A percentile compares a stretch with the other conserved stretches of the same genome.
phyloP scores from a whole-genome alignment of 1,284 basidiomycete genomes.

The Ceratorhiza oryzae-sativae region DNA sequence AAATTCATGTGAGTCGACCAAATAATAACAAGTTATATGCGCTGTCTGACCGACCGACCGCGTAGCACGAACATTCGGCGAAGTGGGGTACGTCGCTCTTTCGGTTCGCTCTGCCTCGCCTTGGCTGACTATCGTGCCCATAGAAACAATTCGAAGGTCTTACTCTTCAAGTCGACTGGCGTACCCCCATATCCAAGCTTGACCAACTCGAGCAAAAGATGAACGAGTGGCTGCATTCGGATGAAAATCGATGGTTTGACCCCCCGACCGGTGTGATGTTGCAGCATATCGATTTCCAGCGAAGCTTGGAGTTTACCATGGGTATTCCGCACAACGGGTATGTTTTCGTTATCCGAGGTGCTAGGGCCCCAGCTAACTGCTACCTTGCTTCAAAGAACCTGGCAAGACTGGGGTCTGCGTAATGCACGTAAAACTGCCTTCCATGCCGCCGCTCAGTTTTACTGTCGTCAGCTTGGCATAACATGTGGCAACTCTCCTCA shows the following conservation, averaged over 20 bases:
- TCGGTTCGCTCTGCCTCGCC: background rate
- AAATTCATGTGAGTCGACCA: conserved; percentile 68
- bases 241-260: conserved; percentile 77
- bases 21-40: conserved; percentile 19
- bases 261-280: conserved; percentile 67
- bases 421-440: conserved; percentile 71
- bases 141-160: conserved; percentile 72
- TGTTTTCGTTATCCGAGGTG: conserved; percentile 43
- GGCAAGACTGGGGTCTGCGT: conserved; percentile 71
- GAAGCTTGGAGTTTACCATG: conserved; percentile 70
- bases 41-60: background rate
- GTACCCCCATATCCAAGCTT: conserved; percentile 70
- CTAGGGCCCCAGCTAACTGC: background rate
- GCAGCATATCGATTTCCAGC: conserved; percentile 68
- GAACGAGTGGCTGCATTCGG: conserved; percentile 75
- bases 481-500: conserved; percentile 59
- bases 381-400: conserved; percentile 50
- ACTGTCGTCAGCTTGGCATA: conserved; percentile 71
- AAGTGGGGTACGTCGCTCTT: conserved; percentile 59
- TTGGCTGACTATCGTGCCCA: background rate
- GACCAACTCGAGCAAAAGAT: conserved; percentile 68
- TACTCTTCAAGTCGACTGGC: conserved; percentile 75
- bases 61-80: conserved; percentile 71
- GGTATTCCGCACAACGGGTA: conserved; percentile 73
- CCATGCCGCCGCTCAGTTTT: conserved; percentile 75